Evolutionary conservation across 768 basidiomycete genomes (phyloP), one percentile per base, ranked within the genome.

Genomic region (Chalciporus chontae): DNA sequence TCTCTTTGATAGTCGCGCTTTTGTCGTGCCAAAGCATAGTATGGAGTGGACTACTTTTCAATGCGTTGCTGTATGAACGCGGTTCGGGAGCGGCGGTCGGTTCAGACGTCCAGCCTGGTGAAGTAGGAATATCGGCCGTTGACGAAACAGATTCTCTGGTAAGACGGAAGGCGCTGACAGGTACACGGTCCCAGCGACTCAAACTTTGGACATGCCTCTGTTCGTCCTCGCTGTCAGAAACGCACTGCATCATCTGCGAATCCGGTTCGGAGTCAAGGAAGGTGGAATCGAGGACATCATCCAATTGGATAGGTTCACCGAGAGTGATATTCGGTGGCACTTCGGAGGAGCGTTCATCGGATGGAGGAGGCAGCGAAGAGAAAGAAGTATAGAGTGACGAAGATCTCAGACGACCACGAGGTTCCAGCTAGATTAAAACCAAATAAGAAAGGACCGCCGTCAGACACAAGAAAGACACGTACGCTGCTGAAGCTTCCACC

Each of bases 281-380:
- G 0, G 88, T 83, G 1, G 83, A 75, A 49, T 91, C 86, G 31
- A 91, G 73, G 15, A 91, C 87, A 57, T 91, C 89, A 57, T 87
- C 80, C 18, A 91, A 75, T 52, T 70, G 71, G 31, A 80, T 75
- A 10, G 80, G 72, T 51, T 83, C 78, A 13, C 79, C 69, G 21
- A 77, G 71, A 23, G 65, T 62, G 21, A 69, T 63, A 13, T 73
- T 70, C 4, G 73, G 66, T 15, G 68, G 66, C 32, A 64, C 64
- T 43, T 63, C 65, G 41, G 67, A 60, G 34, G 61, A 56, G 21
- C 61, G 55, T 19, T 73, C 74, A 41, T 73, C 73, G 34, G 72
- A 71, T 37, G 69, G 55, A 41, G 68, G 58, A 32, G 63, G 63
- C 51, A 60, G 59, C 58, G 65, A 44, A 50, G 59, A 62, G 51